Evolutionary conservation across 2,329 filamentous ascomycete genomes (phyloP), one percentile per base, ranked within the genome.

Genomic region (Calonectria pseudoturangicola): DNA sequence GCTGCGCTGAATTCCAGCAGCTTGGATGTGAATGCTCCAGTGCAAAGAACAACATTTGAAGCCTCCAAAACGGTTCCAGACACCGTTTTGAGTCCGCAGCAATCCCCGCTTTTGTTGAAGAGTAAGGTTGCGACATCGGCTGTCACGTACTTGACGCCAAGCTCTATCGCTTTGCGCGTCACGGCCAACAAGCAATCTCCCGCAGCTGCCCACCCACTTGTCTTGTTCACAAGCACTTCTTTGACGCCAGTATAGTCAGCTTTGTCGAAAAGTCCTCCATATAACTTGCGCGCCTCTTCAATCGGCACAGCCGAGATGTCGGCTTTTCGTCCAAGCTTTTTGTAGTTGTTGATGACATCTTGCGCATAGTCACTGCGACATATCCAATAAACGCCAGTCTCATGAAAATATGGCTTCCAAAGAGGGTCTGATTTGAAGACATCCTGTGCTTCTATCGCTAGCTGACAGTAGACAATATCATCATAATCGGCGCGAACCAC

Each of bases 401-500:
- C 87, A 79, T 92, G 89, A 78, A 92, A 93, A 67, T 87, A 88
- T 2, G 85, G 84, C 76, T 86, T 84, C 84, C 89, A 90, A 2
- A 92, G 84, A 0, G 90, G 88, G 66, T 92, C 89, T 1, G 82
- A 83, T 66, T 87, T 87, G 86, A 92, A 94, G 0, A 90, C 83
- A 65, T 91, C 88, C 77, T 92, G 90, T 0, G 93, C 90, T 82
- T 94, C 92, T 28, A 93, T 86, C 0, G 89, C 93, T n/a, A 94
- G 86, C 62, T 88, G 82, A 81, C 89, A 91, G 85, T 94, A 94
- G 13, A 91, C 82, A 2, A 89, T 83, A 76, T 92, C 90, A 68
- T 89, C 87, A 83, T 94, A 94, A 81, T 94, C 92, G 63, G 92
- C 91, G 69, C 92, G 91, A 15, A 94, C 88, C 33, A 93, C 91